These are phyloP conservation scores for Otatea glauca DNA, from an alignment of 176 grass and related monocot genomes.

Conservation along the genomic window DNA sequence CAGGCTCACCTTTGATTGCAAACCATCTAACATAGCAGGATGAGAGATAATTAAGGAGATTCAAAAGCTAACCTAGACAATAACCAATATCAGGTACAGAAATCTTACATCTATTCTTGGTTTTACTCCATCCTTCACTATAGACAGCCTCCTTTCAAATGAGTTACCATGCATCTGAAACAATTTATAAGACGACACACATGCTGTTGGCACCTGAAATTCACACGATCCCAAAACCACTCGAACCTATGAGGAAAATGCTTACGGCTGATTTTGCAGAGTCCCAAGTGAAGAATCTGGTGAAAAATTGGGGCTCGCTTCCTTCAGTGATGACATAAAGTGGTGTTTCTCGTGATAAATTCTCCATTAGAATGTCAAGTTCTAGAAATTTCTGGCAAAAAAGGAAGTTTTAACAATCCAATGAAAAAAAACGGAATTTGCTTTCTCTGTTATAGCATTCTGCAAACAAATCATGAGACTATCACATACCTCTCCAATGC, in stretches of 20 bases:
- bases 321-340: conserved; percentile 89
- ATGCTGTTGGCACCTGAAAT: conserved; percentile 27
- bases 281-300: conserved; percentile 97
- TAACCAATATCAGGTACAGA: conserved; percentile 18
- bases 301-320: conserved; percentile 89
- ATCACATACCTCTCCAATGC: conserved; percentile 77
- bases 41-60: conserved; percentile 18
- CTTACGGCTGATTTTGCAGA: conserved; percentile 92
- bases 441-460: conserved; percentile 23
- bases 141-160: conserved; percentile 88
- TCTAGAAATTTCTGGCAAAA: conserved; percentile 88
- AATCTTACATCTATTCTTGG: conserved; percentile 81
- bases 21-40: conserved; percentile 19
- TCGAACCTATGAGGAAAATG: conserved; percentile 33
- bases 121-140: conserved; percentile 84
- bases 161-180: conserved; percentile 99
- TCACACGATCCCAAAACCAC: conserved; percentile 31
- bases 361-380: conserved; percentile 92
- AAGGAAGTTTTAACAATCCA: conserved; percentile 13
- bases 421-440: not conserved
- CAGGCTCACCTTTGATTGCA: not conserved
- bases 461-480: conserved; percentile 31
- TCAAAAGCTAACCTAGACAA: conserved; percentile 34
- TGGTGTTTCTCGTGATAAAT: conserved; percentile 73
- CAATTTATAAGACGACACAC: conserved; percentile 36